These are phyloP conservation scores for Talaromyces sp. DNA, from an alignment of 2,329 filamentous ascomycete genomes.

Conservation along the genomic window DNA sequence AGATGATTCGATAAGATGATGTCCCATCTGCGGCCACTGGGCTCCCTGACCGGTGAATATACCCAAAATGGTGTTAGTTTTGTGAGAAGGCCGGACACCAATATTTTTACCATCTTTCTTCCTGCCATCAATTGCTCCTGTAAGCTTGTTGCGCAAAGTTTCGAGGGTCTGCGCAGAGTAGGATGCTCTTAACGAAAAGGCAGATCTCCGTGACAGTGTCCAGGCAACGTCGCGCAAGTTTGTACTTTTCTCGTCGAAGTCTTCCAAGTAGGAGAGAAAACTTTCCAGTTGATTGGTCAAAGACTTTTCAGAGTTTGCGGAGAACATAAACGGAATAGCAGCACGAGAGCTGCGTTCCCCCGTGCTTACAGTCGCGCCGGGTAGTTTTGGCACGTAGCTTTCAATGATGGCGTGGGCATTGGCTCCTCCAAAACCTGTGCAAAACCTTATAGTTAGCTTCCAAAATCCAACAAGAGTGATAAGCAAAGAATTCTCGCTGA, in stretches of 20 bases:
- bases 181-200: neutral
- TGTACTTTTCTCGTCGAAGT: neutral
- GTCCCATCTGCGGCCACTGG: constrained; percentile 32
- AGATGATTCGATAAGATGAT: constrained; percentile 1
- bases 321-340: constrained; percentile 16
- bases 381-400: neutral
- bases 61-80: neutral
- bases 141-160: neutral
- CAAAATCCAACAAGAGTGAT: neutral
- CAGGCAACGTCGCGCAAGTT: constrained; percentile 13
- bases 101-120: neutral
- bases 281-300: neutral
- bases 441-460: neutral
- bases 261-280: neutral
- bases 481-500: neutral
- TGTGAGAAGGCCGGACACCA: constrained; percentile 3
- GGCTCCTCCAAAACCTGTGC: constrained; percentile 32
- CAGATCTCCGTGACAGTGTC: constrained; percentile 13
- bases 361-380: neutral
- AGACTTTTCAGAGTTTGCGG: constrained; percentile 8
- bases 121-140: neutral
- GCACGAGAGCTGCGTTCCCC: neutral
- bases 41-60: constrained; percentile 35
- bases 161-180: neutral
- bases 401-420: constrained; percentile 32